Evolutionary conservation across 106 monocot species (phyloP).

Genomic region (Chionographis japonica): DNA sequence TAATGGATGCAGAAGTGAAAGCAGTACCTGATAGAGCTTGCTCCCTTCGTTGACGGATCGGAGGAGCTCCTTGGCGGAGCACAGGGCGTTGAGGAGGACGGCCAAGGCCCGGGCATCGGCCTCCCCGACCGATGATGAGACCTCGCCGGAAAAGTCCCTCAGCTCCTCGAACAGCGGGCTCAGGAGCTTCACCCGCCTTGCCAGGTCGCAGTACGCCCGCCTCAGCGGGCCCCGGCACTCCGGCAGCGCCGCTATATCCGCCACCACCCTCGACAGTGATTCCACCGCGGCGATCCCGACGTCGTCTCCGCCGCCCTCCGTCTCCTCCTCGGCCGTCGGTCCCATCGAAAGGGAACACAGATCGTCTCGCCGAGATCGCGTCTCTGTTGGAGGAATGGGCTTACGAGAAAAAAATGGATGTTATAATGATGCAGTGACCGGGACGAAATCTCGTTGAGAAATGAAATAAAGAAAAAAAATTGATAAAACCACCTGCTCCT

Average conservation of each 20-base stretch:
- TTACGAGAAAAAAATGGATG: too few relatives aligned
- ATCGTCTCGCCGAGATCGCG: too few relatives aligned
- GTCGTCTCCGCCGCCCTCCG: not conserved
- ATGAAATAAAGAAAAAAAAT: too few relatives aligned
- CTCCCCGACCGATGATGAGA: constrained; percentile 4
- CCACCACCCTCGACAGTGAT: constrained; percentile 27
- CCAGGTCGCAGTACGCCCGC: constrained; percentile 46
- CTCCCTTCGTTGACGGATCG: constrained; percentile 54
- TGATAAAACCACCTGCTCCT: too few relatives aligned
- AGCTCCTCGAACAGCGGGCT: constrained; percentile 80
- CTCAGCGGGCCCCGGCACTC: constrained; percentile 73
- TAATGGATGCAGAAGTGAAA: too few relatives aligned
- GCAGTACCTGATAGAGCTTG: constrained; percentile 78
- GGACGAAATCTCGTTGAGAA: too few relatives aligned
- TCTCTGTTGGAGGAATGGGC: too few relatives aligned
- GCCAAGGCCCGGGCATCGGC: constrained; percentile 15
- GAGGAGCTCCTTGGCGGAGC: constrained; percentile 51
- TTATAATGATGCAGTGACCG: too few relatives aligned
- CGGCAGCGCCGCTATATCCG: constrained; percentile 53
- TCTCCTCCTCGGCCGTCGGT: too few relatives aligned
- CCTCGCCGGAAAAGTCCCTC: constrained; percentile 21
- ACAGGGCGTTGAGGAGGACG: constrained; percentile 31
- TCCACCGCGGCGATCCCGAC: constrained; percentile 8
- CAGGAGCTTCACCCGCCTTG: constrained; percentile 70
- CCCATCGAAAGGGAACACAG: not conserved